Evolutionary conservation across 768 basidiomycete genomes (phyloP), one percentile per base, ranked within the genome.

Genomic region (Sporobolomyces phaffii): DNA sequence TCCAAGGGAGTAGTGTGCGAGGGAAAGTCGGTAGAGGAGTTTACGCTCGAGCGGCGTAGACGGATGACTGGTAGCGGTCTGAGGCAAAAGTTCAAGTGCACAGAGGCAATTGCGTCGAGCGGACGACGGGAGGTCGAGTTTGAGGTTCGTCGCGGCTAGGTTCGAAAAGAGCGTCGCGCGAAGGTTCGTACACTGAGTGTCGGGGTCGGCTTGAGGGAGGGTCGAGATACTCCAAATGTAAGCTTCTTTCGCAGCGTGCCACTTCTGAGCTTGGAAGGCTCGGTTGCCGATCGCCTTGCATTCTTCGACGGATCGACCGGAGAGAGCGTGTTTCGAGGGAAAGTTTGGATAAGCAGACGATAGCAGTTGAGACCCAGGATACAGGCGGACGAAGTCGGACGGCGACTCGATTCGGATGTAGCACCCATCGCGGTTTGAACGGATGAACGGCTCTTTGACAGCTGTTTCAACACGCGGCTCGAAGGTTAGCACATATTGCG

Each of bases 1-100:
- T 81, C 87, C 3, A 85, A 86, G 5, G 83, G 82, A 0, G 87
- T 86, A 3, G 85, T 85, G 5, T 83, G 57, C 45, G 41, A 60
- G 61, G 17, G 62, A 38, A 10, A 36, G 41, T 20, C 57, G 65
- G 26, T 54, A 54, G 33, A 63, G 47, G 5, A 71, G 57, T 18
- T 51, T 50, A 0, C 26, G 38, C 31, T 34, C 50, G 47, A 48
- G 44, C 48, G 24, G 6, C 3, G 45, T 7, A 0, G 44, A 26
- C 10, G 33, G 28, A 28, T 0, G 33, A 3, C 1, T 34, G 6
- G 9, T 36, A 14, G 26, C 1, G 6, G 47, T 22, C 3, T 17
- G 38, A 36, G 64, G 28, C 62, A 63, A 34, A 29, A 51, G 38
- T 7, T 5, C 20, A 20, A 60, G 65, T 7, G 52, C 59, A 17